Percentiles rank a stretch among this genome's conserved stretches.
These are phyloP conservation scores for Phyllosticta citrichinensis DNA, from an alignment of 2,329 filamentous ascomycete genomes.

Conservation along the genomic window DNA sequence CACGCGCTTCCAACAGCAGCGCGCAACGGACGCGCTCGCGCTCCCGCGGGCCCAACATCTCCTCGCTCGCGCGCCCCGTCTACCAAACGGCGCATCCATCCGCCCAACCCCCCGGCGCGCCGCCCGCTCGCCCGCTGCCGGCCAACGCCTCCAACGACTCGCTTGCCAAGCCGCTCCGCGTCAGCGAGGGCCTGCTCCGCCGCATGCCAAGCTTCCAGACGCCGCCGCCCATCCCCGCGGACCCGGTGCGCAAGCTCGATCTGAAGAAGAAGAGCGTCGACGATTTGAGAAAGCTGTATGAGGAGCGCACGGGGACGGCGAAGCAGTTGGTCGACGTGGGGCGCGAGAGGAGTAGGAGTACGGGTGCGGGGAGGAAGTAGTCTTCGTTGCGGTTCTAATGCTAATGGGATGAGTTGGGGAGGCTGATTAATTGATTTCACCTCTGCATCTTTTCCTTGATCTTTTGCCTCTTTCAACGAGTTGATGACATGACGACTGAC, in stretches of 20 bases:
- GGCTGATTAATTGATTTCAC: no score
- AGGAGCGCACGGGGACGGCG: conserved; percentile 36
- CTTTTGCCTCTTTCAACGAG: neutral
- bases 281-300: conserved; percentile 37
- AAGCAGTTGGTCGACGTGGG: conserved; percentile 20
- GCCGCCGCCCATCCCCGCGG: conserved; percentile 11
- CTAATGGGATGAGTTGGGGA: no score
- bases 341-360: neutral
- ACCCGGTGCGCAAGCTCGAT: conserved; percentile 24
- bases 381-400: no score
- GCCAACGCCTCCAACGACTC: conserved; percentile 15
- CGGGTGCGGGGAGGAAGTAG: neutral
- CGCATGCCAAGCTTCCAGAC: conserved; percentile 37
- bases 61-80: conserved; percentile 28
- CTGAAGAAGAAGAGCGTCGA: conserved; percentile 38
- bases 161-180: conserved; percentile 21
- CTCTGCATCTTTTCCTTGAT: neutral
- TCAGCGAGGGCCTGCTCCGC: conserved; percentile 34
- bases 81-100: conserved; percentile 18
- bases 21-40: conserved; percentile 9
- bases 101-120: conserved; percentile 16
- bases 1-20: neutral
- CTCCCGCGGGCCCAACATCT: conserved; percentile 23
- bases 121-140: conserved; percentile 22
- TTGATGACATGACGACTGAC: neutral